A percentile compares a stretch with the other conserved stretches of the same genome.
Evolutionary conservation across 225 moss, liverwort and hornwort genomes (phyloP).

Genomic region (Neckera pumila): DNA sequence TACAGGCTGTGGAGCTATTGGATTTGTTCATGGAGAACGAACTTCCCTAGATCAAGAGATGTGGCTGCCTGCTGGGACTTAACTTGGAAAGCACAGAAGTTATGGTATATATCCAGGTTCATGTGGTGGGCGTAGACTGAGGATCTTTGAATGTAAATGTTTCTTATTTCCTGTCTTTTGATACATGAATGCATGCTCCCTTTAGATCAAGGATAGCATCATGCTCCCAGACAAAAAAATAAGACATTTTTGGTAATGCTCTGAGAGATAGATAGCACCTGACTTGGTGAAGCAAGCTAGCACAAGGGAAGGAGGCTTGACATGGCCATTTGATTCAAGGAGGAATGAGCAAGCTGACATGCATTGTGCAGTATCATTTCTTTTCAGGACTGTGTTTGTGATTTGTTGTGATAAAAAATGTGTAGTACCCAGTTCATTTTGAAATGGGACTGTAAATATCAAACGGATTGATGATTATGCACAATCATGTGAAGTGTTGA

Average conservation of each 20-base stretch:
- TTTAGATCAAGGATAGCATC: not conserved
- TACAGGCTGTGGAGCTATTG: conserved; percentile 46
- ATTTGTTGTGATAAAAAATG: not conserved
- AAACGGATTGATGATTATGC: not conserved
- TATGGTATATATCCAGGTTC: not conserved
- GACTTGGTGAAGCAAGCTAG: not conserved
- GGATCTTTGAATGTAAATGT: not conserved
- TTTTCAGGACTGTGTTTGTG: not conserved
- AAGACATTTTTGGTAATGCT: conserved; percentile 22
- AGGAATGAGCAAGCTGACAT: not conserved
- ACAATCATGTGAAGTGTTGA: not conserved
- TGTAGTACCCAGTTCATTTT: conserved; percentile 1
- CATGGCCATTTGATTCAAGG: not conserved
- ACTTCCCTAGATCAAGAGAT: not conserved
- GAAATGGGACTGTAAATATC: conserved; percentile 17
- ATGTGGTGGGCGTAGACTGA: not conserved
- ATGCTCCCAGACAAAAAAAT: conserved; percentile 1
- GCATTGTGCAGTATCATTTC: not conserved
- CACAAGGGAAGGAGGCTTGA: not conserved
- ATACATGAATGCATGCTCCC: not conserved
- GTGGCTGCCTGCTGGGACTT: not conserved
- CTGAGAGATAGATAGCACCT: not conserved
- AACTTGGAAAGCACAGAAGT: not conserved
- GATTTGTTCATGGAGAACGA: conserved; percentile 54
- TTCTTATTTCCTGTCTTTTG: not conserved